Conservation (phyloP, 495 filamentous ascomycete genomes). For the Cercophora sp. region DNA sequence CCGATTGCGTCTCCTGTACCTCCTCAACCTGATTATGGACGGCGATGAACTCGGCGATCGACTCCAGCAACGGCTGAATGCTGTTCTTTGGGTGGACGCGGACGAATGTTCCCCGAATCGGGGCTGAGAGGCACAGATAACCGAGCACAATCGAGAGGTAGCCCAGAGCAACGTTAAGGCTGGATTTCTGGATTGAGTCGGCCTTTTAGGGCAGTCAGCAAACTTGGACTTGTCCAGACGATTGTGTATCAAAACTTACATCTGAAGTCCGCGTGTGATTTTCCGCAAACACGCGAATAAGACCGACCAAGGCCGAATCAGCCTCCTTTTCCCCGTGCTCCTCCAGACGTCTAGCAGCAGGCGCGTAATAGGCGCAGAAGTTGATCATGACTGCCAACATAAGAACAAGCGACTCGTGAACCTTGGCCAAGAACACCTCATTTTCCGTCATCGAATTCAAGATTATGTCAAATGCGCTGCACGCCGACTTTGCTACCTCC, state of each 20-base stretch:
- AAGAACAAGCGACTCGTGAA: conserved; percentile 70
- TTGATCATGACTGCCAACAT: conserved; percentile 85
- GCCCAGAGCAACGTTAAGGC: conserved; percentile 82
- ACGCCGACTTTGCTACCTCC: conserved; percentile 45
- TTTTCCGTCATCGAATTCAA: conserved; percentile 36
- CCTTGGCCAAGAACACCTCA: conserved; percentile 35
- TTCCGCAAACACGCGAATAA: conserved; percentile 50
- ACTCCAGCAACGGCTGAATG: conserved; percentile 63
- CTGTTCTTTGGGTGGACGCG: conserved; percentile 54
- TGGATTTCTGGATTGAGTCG: conserved; percentile 77
- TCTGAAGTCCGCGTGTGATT: conserved; percentile 46
- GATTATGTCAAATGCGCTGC: conserved; percentile 39
- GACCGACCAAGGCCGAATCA: conserved; percentile 38
- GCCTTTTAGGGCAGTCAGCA: conserved; percentile 51
- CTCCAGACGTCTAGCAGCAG: conserved; percentile 40
- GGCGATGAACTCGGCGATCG: conserved; percentile 77
- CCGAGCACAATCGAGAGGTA: conserved; percentile 85
- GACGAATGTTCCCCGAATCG: conserved; percentile 48
- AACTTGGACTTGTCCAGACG: conserved; percentile 40
- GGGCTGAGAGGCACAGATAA: conserved; percentile 62
- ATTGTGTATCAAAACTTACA: conserved; percentile 42
- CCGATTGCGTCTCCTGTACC: conserved; percentile 32
- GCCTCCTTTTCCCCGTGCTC: conserved; percentile 12
- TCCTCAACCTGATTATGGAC: conserved; percentile 73
- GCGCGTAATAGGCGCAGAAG: conserved; percentile 70